Evolutionary conservation across 208 protist species (phyloP).

Genomic region (Paratrypanosoma confusum): DNA sequence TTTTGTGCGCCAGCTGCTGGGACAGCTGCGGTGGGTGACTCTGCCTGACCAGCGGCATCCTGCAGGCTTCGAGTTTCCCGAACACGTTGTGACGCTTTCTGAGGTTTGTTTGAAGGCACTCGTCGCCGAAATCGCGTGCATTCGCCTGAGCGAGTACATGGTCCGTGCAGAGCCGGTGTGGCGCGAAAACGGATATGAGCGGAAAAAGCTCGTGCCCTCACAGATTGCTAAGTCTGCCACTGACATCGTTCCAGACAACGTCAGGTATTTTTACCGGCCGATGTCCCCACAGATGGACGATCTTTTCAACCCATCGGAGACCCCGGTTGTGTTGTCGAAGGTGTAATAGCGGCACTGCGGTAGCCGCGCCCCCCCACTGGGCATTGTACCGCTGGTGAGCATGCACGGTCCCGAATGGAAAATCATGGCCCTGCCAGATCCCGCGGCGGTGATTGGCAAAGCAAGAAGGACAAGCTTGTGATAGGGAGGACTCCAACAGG

Average conservation of each 20-base stretch:
- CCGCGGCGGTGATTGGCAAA: too few relatives aligned
- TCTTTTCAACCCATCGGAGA: too few relatives aligned
- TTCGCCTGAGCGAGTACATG: constrained; percentile 83
- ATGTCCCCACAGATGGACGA: constrained; percentile 54
- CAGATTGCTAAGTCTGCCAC: constrained; percentile 15
- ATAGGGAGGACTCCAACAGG: too few relatives aligned
- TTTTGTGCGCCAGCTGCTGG: constrained; percentile 79
- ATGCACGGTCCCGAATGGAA: too few relatives aligned
- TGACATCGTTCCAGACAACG: constrained; percentile 48
- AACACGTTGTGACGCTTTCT: constrained; percentile 61
- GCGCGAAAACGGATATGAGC: constrained; percentile 71
- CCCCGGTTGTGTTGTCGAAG: too few relatives aligned
- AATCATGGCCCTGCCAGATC: too few relatives aligned
- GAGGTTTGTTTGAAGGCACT: constrained; percentile 74
- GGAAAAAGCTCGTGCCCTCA: constrained; percentile 31
- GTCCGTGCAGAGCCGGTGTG: constrained; percentile 83
- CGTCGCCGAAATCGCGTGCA: constrained; percentile 66
- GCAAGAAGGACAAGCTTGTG: too few relatives aligned
- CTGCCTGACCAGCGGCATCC: constrained; percentile 64
- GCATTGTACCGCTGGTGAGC: too few relatives aligned
- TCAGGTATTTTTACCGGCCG: constrained; percentile 52
- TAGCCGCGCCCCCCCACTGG: too few relatives aligned
- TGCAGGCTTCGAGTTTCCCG: constrained; percentile 65
- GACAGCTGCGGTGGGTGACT: constrained; percentile 80
- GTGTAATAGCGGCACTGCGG: too few relatives aligned